Percentiles rank a stretch among this genome's conserved stretches.
These are phyloP conservation scores for Diddensiella santjacobensis DNA, from an alignment of 805 yeast species.

Conservation along the genomic window DNA sequence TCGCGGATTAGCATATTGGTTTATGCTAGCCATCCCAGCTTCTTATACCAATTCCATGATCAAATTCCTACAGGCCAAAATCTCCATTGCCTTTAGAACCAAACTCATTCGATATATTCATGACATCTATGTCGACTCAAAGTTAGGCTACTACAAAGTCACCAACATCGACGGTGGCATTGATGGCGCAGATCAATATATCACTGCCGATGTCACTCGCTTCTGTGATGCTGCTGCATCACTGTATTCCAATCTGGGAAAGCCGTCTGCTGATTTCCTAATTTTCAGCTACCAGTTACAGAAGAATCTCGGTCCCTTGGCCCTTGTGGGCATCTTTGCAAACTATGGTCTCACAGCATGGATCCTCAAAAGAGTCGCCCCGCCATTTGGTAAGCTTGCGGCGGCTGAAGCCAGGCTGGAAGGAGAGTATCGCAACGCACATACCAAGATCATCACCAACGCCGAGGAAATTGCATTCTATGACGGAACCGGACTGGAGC, in stretches of 20 bases:
- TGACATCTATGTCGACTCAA: constrained; percentile 78
- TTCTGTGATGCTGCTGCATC: constrained; percentile 80
- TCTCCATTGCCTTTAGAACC: constrained; percentile 81
- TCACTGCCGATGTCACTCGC: constrained; percentile 77
- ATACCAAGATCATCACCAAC: constrained; percentile 77
- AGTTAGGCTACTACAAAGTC: constrained; percentile 78
- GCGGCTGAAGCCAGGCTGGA: constrained; percentile 73
- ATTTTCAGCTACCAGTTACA: constrained; percentile 81
- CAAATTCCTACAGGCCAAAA: constrained; percentile 68
- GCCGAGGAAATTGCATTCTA: constrained; percentile 94
- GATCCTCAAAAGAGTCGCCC: constrained; percentile 67
- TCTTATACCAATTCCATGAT: constrained; percentile 89
- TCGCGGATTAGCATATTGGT: constrained; percentile 80
- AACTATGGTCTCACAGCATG: constrained; percentile 80
- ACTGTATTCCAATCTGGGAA: constrained; percentile 83
- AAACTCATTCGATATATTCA: constrained; percentile 81
- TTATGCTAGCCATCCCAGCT: constrained; percentile 87
- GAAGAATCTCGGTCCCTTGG: constrained; percentile 83
- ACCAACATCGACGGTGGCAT: constrained; percentile 51
- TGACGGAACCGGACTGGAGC: constrained; percentile 81
- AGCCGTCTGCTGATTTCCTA: constrained; percentile 81
- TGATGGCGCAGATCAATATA: constrained; percentile 79
- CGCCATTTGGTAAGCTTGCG: constrained; percentile 77
- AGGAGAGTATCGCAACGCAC: constrained; percentile 85
- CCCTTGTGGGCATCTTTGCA: constrained; percentile 73